Conservation (phyloP, 257 asterid species). For the Mitragyna speciosa region DNA sequence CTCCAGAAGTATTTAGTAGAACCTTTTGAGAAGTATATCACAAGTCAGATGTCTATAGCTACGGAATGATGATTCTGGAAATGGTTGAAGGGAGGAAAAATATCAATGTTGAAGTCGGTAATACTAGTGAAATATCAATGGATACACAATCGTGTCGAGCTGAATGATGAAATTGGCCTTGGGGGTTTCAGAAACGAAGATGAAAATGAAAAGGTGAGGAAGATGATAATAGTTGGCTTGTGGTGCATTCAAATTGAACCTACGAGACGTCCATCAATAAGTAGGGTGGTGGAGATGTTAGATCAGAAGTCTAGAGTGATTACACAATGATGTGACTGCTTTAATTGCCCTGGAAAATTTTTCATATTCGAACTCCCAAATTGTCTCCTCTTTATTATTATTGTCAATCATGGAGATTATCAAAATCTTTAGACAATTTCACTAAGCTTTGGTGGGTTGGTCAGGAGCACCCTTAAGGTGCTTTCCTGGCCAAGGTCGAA, state of each 20-base stretch:
- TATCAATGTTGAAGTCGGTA: not conserved
- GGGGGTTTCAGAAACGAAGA: constrained; percentile 5
- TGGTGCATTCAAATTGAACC: constrained; percentile 53
- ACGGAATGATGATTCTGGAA: constrained; percentile 41
- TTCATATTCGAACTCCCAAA: too few relatives aligned
- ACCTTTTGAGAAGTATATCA: constrained; percentile 29
- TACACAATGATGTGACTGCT: too few relatives aligned
- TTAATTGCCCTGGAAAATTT: too few relatives aligned
- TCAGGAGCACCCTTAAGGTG: too few relatives aligned
- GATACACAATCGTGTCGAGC: constrained; percentile 16
- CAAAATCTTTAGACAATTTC: too few relatives aligned
- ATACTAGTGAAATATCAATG: constrained; percentile 23
- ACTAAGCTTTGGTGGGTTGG: too few relatives aligned
- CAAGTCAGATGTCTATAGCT: constrained; percentile 45
- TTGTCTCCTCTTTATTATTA: too few relatives aligned
- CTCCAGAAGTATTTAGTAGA: constrained; percentile 35
- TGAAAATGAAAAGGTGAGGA: constrained; percentile 26
- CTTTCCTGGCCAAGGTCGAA: too few relatives aligned
- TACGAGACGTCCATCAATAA: constrained; percentile 30
- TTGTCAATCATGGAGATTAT: too few relatives aligned
- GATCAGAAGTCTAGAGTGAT: too few relatives aligned
- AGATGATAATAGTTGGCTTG: constrained; percentile 39
- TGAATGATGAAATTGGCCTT: constrained; percentile 13
- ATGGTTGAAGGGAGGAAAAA: constrained; percentile 40
- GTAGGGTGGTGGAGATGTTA: not conserved